Evolutionary conservation across 352 stramenopile species (phyloP).

Genomic region (Phytopythium boreale): DNA sequence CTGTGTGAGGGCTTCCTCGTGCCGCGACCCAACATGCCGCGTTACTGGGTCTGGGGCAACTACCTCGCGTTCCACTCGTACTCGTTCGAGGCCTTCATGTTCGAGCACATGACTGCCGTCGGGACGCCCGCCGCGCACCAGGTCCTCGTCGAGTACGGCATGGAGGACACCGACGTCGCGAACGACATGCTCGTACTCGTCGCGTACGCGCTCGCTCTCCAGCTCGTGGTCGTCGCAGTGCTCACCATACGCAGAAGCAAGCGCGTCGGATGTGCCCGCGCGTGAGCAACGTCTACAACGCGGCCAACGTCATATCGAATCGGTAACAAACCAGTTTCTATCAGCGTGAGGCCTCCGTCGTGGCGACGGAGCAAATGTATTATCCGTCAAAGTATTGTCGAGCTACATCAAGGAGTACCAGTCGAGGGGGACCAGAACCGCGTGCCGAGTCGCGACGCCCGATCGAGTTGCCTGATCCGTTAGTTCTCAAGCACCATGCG

Average conservation of each 20-base stretch:
- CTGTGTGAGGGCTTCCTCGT: constrained; percentile 88
- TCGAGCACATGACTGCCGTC: constrained; percentile 59
- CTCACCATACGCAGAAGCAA: constrained; percentile 17
- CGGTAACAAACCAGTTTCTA: not conserved
- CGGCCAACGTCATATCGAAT: not conserved
- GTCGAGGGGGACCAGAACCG: too few species aligned
- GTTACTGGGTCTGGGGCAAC: constrained; percentile 82
- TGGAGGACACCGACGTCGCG: constrained; percentile 49
- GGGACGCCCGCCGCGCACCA: constrained; percentile 8
- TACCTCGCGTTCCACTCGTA: constrained; percentile 89
- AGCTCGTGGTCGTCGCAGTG: constrained; percentile 45
- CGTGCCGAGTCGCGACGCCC: not conserved
- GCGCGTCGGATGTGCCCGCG: not conserved
- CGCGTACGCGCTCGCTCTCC: constrained; percentile 40
- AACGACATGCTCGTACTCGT: constrained; percentile 60
- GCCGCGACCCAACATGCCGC: constrained; percentile 50
- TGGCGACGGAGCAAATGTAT: too few species aligned
- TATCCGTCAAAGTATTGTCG: not conserved
- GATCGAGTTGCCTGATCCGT: not conserved
- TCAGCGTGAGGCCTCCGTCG: not conserved
- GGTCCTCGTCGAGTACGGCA: constrained; percentile 46
- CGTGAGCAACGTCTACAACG: not conserved
- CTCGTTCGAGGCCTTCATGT: constrained; percentile 85
- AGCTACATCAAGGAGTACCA: not conserved
- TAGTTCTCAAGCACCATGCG: constrained; percentile 10